Percentiles rank a stretch among this genome's conserved stretches.
Conservation (phyloP, 768 basidiomycete species). For the Boletus sp. region DNA sequence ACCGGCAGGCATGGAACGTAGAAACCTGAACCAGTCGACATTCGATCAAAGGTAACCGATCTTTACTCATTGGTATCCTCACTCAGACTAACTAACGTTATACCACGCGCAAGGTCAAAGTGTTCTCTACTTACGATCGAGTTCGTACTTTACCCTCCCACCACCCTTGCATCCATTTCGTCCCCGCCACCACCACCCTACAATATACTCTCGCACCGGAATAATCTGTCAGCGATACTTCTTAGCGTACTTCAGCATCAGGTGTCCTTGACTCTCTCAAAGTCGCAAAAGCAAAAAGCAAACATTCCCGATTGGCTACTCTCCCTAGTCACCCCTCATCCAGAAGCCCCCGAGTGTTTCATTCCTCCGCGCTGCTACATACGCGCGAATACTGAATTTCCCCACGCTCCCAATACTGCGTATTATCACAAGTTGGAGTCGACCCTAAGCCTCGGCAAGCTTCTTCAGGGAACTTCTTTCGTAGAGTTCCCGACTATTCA, state of each 20-base stretch:
- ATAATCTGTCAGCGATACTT: conserved; percentile 47
- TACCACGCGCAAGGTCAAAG: conserved; percentile 49
- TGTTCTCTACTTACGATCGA: conserved; percentile 69
- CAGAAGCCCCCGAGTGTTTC: conserved; percentile 56
- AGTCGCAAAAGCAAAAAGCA: conserved; percentile 45
- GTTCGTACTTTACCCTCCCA: conserved; percentile 60
- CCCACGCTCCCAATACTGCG: conserved; percentile 26
- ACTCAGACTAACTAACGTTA: conserved; percentile 14
- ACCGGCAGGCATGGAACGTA: conserved; percentile 77
- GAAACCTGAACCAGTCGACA: conserved; percentile 73
- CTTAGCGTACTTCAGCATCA: conserved; percentile 47
- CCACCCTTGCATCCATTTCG: conserved; percentile 41
- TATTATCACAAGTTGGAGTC: conserved; percentile 59
- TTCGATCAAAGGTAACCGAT: conserved; percentile 75
- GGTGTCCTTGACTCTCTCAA: conserved; percentile 26
- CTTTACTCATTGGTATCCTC: conserved; percentile 9
- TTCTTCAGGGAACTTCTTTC: conserved; percentile 62
- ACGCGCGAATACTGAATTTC: conserved; percentile 38
- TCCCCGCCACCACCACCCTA: conserved; percentile 38
- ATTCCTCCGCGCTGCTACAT: conserved; percentile 59
- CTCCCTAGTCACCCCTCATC: conserved; percentile 48
- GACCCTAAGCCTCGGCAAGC: conserved; percentile 40
- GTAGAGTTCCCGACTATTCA: conserved; percentile 85
- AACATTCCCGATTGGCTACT: conserved; percentile 53
- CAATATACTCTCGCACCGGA: conserved; percentile 62